Evolutionary conservation across 2,329 filamentous ascomycete species (phyloP).

Genomic region (Ophiostoma himal-ulmi): DNA sequence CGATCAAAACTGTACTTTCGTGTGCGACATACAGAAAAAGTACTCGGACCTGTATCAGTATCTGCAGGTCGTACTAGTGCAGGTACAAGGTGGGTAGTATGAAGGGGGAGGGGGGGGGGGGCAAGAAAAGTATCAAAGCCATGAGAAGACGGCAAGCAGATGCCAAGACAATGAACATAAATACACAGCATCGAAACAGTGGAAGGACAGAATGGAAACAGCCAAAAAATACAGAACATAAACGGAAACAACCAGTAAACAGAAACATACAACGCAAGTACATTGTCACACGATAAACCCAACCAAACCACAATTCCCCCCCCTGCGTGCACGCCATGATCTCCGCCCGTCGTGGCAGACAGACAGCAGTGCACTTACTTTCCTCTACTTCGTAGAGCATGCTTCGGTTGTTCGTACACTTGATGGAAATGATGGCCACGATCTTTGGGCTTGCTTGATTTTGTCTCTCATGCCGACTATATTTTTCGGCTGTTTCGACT

Average conservation of each 20-base stretch:
- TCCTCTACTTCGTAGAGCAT: not conserved
- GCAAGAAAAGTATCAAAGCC: not conserved
- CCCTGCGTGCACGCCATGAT: constrained; percentile 6
- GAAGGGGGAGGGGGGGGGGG: not conserved
- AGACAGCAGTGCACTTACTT: not conserved
- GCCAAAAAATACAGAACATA: not conserved
- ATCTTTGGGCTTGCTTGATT: not conserved
- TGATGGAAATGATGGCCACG: not conserved
- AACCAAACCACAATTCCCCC: not conserved
- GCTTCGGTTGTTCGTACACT: constrained; percentile 3
- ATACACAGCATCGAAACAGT: constrained; percentile 8
- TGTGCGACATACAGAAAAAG: not conserved
- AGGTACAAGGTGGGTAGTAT: not conserved
- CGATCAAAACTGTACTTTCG: not conserved
- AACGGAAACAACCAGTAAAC: not conserved
- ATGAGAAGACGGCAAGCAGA: not conserved
- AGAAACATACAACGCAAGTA: not conserved
- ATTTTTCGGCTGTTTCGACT: not conserved
- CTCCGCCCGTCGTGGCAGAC: not conserved
- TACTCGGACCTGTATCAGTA: not conserved
- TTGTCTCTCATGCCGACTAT: not conserved
- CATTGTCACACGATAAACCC: not conserved
- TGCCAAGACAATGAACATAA: not conserved
- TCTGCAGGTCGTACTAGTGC: not conserved
- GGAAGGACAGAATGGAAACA: not conserved